Percentiles rank a stretch among this genome's conserved stretches.
These are phyloP conservation scores for Leccinum subspadiceum DNA, from an alignment of 1,284 basidiomycete genomes.

Conservation along the genomic window DNA sequence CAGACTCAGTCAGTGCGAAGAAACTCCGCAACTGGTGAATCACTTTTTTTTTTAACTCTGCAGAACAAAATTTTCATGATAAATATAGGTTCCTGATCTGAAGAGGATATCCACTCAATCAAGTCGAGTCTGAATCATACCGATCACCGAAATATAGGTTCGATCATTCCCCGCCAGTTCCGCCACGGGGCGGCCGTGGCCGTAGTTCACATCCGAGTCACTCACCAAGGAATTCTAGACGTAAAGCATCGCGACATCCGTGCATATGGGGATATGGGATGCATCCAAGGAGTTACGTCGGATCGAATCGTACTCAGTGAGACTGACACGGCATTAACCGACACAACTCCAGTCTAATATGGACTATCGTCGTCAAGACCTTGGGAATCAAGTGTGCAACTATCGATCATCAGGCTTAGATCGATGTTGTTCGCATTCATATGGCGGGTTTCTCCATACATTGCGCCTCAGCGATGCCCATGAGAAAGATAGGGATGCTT, in stretches of 20 bases:
- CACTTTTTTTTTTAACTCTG: background rate
- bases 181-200: background rate
- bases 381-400: background rate
- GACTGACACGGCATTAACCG: background rate
- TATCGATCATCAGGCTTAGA: slow-evolving; percentile 1
- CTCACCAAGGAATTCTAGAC: background rate
- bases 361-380: background rate
- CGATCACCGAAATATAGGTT: background rate
- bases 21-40: background rate
- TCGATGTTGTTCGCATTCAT: background rate
- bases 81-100: background rate
- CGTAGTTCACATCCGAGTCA: background rate
- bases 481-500: background rate
- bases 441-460: background rate
- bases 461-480: background rate
- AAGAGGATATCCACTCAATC: background rate
- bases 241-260: background rate
- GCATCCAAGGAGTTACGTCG: background rate
- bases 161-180: background rate
- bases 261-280: background rate
- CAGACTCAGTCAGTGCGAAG: background rate
- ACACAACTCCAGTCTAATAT: background rate
- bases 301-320: background rate
- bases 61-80: background rate
- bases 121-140: background rate